A percentile compares a stretch with the other conserved stretches of the same genome.
Evolutionary conservation across 345 rosid species (phyloP).

Genomic region (Eucalyptus fibrosa): DNA sequence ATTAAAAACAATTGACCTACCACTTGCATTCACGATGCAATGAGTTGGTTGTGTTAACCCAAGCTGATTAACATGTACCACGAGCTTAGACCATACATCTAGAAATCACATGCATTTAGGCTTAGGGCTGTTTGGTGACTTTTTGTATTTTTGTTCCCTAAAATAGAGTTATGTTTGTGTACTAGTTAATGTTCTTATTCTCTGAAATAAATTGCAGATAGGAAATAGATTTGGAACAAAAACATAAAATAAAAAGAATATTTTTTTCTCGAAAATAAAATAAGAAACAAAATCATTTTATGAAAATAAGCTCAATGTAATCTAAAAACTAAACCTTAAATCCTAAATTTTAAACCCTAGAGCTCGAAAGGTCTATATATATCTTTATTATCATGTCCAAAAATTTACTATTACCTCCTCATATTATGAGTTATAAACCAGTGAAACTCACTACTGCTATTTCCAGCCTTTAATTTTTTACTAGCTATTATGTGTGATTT

Average conservation of each 20-base stretch:
- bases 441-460: accelerated
- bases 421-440: too few relatives aligned
- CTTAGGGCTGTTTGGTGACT: background rate
- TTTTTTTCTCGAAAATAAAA: accelerated
- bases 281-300: too few relatives aligned
- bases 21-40: background rate
- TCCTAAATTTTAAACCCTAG: accelerated
- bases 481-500: accelerated
- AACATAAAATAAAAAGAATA: accelerated
- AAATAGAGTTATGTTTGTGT: accelerated
- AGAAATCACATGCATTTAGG: background rate
- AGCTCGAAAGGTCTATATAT: background rate
- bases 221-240: accelerated
- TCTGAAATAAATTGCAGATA: accelerated
- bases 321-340: background rate
- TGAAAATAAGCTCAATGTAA: accelerated
- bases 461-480: accelerated
- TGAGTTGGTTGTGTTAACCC: background rate
- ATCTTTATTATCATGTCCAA: too few relatives aligned
- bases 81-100: accelerated
- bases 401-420: background rate
- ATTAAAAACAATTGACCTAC: background rate
- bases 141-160: accelerated
- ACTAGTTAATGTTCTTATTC: background rate
- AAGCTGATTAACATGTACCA: background rate